phyloP scores from a whole-genome alignment of 768 basidiomycete genomes.

The Ephemerocybe angulata region DNA sequence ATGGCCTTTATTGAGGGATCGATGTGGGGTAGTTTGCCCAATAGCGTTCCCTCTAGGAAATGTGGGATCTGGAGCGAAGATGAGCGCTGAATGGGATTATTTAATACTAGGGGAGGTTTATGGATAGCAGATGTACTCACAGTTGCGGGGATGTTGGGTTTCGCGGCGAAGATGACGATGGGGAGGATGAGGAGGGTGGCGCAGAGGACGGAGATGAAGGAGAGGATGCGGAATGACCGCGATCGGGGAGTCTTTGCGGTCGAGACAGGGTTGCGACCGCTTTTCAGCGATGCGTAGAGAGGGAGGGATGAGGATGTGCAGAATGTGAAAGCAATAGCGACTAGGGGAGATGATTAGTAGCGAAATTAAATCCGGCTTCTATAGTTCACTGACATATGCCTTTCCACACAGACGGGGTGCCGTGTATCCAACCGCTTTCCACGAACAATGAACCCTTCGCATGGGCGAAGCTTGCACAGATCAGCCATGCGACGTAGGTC shows the following conservation, averaged over 20 bases:
- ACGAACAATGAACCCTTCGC: constrained; percentile 37
- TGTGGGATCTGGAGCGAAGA: constrained; percentile 12
- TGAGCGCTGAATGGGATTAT: constrained; percentile 21
- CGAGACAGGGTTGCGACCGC: constrained; percentile 33
- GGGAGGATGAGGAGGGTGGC: constrained; percentile 55
- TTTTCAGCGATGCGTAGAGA: constrained; percentile 58
- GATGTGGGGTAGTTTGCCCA: constrained; percentile 9
- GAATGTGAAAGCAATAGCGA: constrained; percentile 60
- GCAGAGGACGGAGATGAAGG: constrained; percentile 43
- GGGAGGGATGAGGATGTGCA: constrained; percentile 63
- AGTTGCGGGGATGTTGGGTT: constrained; percentile 9
- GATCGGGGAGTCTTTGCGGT: constrained; percentile 43
- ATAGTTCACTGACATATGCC: constrained; percentile 49
- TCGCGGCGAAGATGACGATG: constrained; percentile 50
- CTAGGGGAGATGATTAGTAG: constrained; percentile 28
- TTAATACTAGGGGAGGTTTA: constrained; percentile 12
- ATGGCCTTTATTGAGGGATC: constrained; percentile 24
- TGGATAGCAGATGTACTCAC: constrained; percentile 17
- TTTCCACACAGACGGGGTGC: constrained; percentile 54
- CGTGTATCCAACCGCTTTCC: constrained; percentile 30
- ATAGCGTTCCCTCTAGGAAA: background rate
- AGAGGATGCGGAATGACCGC: constrained; percentile 58
- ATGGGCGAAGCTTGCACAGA: constrained; percentile 50
- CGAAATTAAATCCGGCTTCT: background rate
- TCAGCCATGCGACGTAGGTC: constrained; percentile 61